phyloP scores from a whole-genome alignment of 805 yeast genomes.

The Barnettozyma pratensis region DNA sequence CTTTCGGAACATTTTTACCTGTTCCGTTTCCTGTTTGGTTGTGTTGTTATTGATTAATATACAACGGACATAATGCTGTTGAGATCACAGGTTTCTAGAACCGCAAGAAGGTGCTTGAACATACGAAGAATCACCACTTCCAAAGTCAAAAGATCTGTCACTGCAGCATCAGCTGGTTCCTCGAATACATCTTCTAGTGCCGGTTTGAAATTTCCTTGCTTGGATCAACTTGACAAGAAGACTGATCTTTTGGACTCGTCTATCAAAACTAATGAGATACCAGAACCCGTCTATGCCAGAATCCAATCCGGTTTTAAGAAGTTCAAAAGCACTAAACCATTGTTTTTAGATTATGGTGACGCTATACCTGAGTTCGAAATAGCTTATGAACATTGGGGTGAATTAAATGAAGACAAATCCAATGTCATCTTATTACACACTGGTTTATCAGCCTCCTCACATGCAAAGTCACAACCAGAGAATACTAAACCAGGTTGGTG shows the following conservation, averaged over 20 bases:
- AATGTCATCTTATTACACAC: constrained; percentile 83
- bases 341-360: constrained; percentile 80
- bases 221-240: constrained; percentile 67
- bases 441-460: constrained; percentile 90
- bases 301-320: constrained; percentile 64
- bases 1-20: no score
- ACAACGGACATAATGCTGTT: neutral
- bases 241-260: constrained; percentile 27
- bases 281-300: constrained; percentile 79
- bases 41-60: no score
- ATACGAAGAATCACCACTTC: constrained; percentile 8
- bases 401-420: constrained; percentile 51
- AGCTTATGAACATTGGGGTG: constrained; percentile 95
- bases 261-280: constrained; percentile 43
- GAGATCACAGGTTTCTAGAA: neutral
- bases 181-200: constrained; percentile 21
- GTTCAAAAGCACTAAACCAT: constrained; percentile 49
- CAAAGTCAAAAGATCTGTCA: constrained; percentile 8
- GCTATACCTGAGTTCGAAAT: constrained; percentile 64
- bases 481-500: constrained; percentile 88
- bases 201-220: constrained; percentile 71
- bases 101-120: neutral
- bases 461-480: constrained; percentile 73
- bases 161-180: neutral
- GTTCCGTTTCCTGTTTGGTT: no score